Base-by-base conservation (phyloP, 2,329 filamentous ascomycete genomes). In the Helminthosporium solani region DNA sequence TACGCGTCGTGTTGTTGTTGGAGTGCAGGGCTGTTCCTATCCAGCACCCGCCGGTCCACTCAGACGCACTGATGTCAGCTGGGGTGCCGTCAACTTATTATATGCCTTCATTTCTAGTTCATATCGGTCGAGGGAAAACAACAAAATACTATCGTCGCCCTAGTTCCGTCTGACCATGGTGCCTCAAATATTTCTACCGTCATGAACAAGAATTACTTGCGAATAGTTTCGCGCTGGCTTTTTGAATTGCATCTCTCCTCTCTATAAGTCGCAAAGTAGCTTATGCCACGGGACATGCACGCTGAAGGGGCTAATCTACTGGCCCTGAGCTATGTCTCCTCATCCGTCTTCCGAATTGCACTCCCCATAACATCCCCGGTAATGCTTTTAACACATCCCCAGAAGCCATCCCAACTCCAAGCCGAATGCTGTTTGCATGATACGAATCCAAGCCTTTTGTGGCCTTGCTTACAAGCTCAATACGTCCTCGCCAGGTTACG, bases 401-500 rank as follows among this genome's bases (percentile, higher is more conserved):
- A 57, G 47, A 57, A 58, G 42, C 56, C 54, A 44, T 19, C 57
- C 52, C 49, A 67, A 67, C 66, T 66, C 64, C 64, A 63, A 62
- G 57, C 57, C 60, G 56, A 47, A 67, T 68, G 61, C 64, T 63
- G 53, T 60, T 57, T 57, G 34, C 46, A 46, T 56, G 47, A 52
- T 50, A 44, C 45, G 20, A 47, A 45, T 50, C 49, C 44, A 44
- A 44, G 47, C 42, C 33, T 15, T 37, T 35, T 43, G 21, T 50
- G 34, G 25, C 44, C 44, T 37, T 50, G 37, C 33, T 35, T 18
- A 33, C 20, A 42, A 33, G 37, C 57, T 57, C 87, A 95, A 79
- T 99, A 99, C 48, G 91, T 95, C 71, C 94, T 86, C 50, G 91
- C 88, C 67, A 99, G 79, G 79, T 99, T 99, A 70, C 94, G 86